Percentiles rank a stretch among this genome's conserved stretches.
These are phyloP conservation scores for Pulveroboletus sp. DNA, from an alignment of 1,284 basidiomycete species.

Conservation along the genomic window DNA sequence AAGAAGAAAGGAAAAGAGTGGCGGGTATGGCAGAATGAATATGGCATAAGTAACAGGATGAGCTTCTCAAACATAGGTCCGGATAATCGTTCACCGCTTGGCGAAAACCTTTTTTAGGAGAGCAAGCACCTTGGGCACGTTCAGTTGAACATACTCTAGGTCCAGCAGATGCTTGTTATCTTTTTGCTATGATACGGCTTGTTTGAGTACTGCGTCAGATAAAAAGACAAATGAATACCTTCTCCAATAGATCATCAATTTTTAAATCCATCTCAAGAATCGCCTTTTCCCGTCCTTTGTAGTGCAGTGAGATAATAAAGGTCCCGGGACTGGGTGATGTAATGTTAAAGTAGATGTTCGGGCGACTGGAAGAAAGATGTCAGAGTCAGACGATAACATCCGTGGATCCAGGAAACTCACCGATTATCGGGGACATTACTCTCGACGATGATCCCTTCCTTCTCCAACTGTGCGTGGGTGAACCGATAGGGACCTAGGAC, in stretches of 20 bases:
- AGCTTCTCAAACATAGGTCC: conserved; percentile 32
- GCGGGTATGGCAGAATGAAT: conserved; percentile 35
- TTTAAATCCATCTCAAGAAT: conserved; percentile 99
- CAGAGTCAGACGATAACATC: conserved; percentile 2
- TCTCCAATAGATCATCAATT: conserved; percentile 97
- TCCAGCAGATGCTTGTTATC: conserved; percentile 96
- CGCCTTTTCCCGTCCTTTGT: conserved; percentile 98
- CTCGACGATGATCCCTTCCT: conserved; percentile 99
- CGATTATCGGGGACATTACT: conserved; percentile 98
- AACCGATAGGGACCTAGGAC: conserved; percentile 95
- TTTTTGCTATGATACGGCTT: conserved; percentile 82
- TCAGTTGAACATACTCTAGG: conserved; percentile 96
- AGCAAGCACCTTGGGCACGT: conserved; percentile 92
- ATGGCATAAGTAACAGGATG: conserved; percentile 35
- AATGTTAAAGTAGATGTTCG: conserved; percentile 99
- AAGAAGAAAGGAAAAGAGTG: conserved; percentile 21
- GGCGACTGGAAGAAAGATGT: conserved; percentile 59
- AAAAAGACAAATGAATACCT: conserved; percentile 52
- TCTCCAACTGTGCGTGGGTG: conserved; percentile 97
- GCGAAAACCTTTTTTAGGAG: conserved; percentile 91
- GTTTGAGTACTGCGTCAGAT: conserved; percentile 16
- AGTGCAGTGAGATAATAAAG: conserved; percentile 98
- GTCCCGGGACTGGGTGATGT: conserved; percentile 97
- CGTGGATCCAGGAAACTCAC: conserved; percentile 47
- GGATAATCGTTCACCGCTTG: conserved; percentile 60